Evolutionary conservation across 257 asterid genomes (phyloP), one percentile per base, ranked within the genome.

Genomic region (Lavandula angustifolia): DNA sequence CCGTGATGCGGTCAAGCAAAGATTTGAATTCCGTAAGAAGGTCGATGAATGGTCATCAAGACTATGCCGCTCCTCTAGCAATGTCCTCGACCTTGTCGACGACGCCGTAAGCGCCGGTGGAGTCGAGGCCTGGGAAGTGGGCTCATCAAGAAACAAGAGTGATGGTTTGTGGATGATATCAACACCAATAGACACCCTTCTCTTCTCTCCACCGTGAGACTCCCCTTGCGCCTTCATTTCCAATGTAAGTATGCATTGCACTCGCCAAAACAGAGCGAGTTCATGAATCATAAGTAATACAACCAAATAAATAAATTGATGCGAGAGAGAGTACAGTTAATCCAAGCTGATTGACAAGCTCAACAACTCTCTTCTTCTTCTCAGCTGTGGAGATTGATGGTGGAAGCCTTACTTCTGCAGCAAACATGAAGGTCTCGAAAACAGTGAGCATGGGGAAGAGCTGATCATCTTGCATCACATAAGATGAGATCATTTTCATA

Each of bases 381-480:
- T 87, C 95, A 3, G 79, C 69, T 1, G 86, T 76, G 66, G 96
- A 80, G 48, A 89, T 66, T 0, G 94, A 85, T 5, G 96, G 94
- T 6, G 96, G 89, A 66, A 87, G 95, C 88, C 96, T 80, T 0
- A 87, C 89, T 64, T 89, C 94, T 18, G 94, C 97, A 41, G 97
- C 95, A 70, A 90, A 90, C 94, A 87, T 77, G 78, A 90, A 80
- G 0, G 97, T 85, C 86, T 90, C 97, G 18, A 70, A 77, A 44
- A 87, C 97, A 22, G 97, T 90, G 60, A 90, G 40, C 97, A 87
- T 87, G 9, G 95, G 88, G n/a, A 83, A 87, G 38, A 90, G 87
- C 69, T 90, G 97, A 73, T 90, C 97, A 48, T 90, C 97, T 80
- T 90, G 92, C 97, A 87, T 90, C 71, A 87, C 95, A 29, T 90